Evolutionary conservation across 768 basidiomycete species (phyloP).

Genomic region (Tylopilus felleus): DNA sequence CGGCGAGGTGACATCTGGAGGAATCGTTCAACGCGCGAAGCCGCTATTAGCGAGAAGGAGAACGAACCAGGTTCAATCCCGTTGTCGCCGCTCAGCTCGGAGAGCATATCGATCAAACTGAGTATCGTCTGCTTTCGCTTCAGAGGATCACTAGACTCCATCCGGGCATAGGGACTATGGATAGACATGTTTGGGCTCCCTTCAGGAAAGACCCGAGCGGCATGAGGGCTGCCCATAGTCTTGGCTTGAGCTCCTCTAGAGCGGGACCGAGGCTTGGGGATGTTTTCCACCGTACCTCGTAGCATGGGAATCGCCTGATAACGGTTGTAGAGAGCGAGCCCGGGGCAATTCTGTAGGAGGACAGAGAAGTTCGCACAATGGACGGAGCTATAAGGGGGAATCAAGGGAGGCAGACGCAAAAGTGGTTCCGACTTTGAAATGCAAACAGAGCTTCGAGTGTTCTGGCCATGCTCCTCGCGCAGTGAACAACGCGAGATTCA

Average conservation of each 20-base stretch:
- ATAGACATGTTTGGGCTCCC: constrained; percentile 23
- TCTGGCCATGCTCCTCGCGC: constrained; percentile 35
- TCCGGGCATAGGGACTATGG: constrained; percentile 28
- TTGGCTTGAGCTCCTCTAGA: constrained; percentile 26
- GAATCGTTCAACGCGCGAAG: constrained; percentile 6
- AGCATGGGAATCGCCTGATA: constrained; percentile 29
- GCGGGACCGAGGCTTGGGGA: constrained; percentile 25
- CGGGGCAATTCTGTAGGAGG: constrained; percentile 22
- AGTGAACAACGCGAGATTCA: constrained; percentile 37
- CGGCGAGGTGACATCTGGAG: constrained; percentile 29
- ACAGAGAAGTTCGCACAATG: constrained; percentile 13
- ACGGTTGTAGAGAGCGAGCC: constrained; percentile 16
- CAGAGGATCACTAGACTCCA: constrained; percentile 27
- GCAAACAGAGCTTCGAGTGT: constrained; percentile 31
- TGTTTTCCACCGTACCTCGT: constrained; percentile 31
- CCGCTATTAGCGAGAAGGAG: neutral
- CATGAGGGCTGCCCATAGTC: constrained; percentile 22
- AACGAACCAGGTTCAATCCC: constrained; percentile 34
- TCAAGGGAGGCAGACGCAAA: constrained; percentile 26
- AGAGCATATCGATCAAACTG: constrained; percentile 45
- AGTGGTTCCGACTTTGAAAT: constrained; percentile 34
- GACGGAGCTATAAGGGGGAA: constrained; percentile 31
- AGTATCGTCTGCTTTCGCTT: constrained; percentile 46
- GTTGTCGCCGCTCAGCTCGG: constrained; percentile 42
- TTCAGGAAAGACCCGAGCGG: constrained; percentile 28